phyloP scores from a whole-genome alignment of 2,329 filamentous ascomycete genomes.

The Saccharata proteae region DNA sequence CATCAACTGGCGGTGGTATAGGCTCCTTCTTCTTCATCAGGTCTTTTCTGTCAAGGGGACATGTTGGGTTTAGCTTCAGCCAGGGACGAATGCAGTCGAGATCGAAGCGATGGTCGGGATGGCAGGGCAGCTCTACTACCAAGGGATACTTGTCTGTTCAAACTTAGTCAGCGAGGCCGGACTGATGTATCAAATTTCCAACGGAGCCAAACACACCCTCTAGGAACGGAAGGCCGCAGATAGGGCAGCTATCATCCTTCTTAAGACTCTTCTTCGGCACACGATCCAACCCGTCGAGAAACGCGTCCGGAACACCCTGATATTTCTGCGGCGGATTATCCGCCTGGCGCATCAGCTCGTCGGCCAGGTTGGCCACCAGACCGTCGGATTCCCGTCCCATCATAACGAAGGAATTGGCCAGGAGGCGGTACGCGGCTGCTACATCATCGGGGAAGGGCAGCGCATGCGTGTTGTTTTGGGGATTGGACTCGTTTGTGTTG shows the following conservation, averaged over 20 bases:
- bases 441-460: slow-evolving; percentile 49
- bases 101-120: slow-evolving; percentile 50
- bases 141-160: slow-evolving; percentile 47
- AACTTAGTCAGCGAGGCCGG: slow-evolving; percentile 4
- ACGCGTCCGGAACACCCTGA: slow-evolving; percentile 49
- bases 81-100: slow-evolving; percentile 53
- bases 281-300: slow-evolving; percentile 47
- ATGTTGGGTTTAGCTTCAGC: slow-evolving; percentile 52
- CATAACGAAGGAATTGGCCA: slow-evolving; percentile 48
- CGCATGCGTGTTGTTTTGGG: slow-evolving; percentile 41
- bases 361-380: slow-evolving; percentile 37
- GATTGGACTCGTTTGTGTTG: slow-evolving; percentile 37
- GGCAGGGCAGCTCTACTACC: slow-evolving; percentile 50
- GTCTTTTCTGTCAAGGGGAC: slow-evolving; percentile 48
- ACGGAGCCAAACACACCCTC: slow-evolving; percentile 32
- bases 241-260: slow-evolving; percentile 42
- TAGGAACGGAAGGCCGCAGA: slow-evolving; percentile 48
- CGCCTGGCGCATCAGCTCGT: slow-evolving; percentile 40
- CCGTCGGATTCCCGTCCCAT: slow-evolving; percentile 36
- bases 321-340: slow-evolving; percentile 49
- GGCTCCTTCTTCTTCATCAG: slow-evolving; percentile 38
- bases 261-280: slow-evolving; percentile 45
- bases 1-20: slow-evolving; percentile 26
- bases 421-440: slow-evolving; percentile 45
- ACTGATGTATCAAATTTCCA: neutral